Conservation (phyloP, 179 eudicot species). For the Silene coronaria region DNA sequence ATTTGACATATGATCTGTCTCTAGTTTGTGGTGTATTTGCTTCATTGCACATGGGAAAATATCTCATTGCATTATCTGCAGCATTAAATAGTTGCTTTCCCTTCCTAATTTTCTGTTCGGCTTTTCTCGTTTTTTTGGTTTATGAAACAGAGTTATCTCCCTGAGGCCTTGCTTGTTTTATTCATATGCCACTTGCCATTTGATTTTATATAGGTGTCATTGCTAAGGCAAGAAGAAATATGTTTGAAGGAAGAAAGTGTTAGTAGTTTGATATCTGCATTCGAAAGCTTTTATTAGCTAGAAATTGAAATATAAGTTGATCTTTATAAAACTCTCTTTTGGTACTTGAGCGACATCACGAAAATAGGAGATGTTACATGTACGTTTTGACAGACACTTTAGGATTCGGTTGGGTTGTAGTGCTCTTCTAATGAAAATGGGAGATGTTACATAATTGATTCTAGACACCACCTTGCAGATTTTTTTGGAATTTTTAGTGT, state of each 20-base stretch:
- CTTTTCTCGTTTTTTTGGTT: background rate
- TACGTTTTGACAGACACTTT: background rate
- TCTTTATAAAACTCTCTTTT: background rate
- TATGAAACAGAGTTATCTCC: background rate
- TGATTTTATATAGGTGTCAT: background rate
- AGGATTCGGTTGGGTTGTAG: background rate
- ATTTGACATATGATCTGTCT: conserved; percentile 4
- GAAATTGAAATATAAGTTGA: background rate
- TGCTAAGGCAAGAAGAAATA: background rate
- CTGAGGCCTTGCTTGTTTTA: background rate
- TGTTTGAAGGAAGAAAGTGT: background rate
- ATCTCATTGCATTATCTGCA: background rate
- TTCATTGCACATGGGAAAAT: background rate
- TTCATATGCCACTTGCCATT: background rate
- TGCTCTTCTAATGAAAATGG: background rate
- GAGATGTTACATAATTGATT: background rate
- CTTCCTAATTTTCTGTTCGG: background rate
- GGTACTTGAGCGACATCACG: background rate
- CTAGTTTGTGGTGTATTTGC: background rate
- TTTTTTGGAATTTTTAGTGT: background rate
- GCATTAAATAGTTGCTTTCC: conserved; percentile 1
- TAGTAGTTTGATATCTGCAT: background rate
- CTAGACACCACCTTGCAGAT: background rate
- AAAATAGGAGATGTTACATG: background rate
- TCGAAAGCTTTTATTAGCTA: background rate